Percentiles rank a stretch among this genome's conserved stretches.
phyloP scores from a whole-genome alignment of 78 protist genomes.

The Emiliania huxleyi region DNA sequence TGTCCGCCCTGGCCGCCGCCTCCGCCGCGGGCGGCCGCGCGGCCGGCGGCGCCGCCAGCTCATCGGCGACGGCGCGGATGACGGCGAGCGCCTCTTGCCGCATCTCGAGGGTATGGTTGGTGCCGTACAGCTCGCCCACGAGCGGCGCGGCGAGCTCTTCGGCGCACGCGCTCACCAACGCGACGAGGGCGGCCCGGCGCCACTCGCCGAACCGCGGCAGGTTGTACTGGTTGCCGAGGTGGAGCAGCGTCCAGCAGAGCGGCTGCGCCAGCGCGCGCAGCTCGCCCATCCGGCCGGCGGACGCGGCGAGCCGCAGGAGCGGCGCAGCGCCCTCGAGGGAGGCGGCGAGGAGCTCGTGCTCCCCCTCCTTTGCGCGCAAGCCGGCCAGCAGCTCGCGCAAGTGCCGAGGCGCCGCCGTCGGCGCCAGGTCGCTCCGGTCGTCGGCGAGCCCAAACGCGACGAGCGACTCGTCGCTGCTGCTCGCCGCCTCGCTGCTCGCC shows the following conservation, averaged over 20 bases:
- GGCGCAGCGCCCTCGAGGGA: background rate
- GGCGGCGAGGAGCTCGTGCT: background rate
- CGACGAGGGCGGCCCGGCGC: background rate
- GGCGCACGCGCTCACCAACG: background rate
- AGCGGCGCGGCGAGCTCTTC: background rate
- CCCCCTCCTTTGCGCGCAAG: background rate
- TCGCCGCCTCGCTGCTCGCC: too few relatives aligned
- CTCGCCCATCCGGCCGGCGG: background rate
- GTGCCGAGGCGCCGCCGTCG: background rate
- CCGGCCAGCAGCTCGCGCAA: constrained; percentile 8
- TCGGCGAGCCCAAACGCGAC: background rate
- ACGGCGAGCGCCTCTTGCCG: background rate
- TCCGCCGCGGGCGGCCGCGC: background rate
- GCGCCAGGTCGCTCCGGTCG: background rate
- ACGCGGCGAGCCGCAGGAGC: background rate
- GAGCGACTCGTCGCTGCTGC: background rate
- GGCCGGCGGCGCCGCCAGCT: background rate
- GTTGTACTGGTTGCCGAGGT: background rate
- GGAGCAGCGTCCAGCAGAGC: background rate
- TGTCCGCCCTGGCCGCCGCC: background rate
- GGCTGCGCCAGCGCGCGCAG: background rate
- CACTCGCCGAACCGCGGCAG: background rate
- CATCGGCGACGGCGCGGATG: background rate
- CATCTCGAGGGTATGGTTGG: background rate
- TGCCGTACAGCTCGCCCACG: background rate